Base-by-base conservation (phyloP, 139 green algal species). In the Chlamydomonas eustigma region DNA sequence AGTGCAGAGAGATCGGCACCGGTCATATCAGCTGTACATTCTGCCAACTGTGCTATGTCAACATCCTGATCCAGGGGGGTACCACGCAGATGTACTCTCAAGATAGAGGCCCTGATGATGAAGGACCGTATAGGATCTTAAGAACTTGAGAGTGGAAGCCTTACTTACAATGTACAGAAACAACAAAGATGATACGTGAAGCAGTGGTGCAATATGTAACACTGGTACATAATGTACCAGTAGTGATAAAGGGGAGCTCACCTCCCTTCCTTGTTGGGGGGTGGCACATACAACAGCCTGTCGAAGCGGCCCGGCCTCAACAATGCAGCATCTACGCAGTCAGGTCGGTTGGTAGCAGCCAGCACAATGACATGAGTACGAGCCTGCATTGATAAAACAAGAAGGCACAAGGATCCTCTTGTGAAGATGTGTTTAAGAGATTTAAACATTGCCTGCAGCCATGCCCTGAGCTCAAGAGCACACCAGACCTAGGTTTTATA, bases 231-330 rank as follows among this genome's bases (percentile, higher is more conserved):
- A 50, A 35, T 52, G 4, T 4, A 50, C 66, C 5, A 22, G 33
- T 73, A 5, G 25, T 5, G 22, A n/a, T n/a, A 3, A 39, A 3
- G 22, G 4, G 2, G n/a, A 30, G n/a, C 25, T 76, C 87, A 64
- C 89, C 89, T 38, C 73, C 76, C 71, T 80, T 73, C 72, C 88
- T 68, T 4, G 85, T 93, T 58, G 58, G 76, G 80, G 83, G 91
- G 39, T 82, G 77, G 63, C 80, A 98, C 87, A 74, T 96, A 81
- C 51, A 98, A 77, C 77, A 97, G 88, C 50, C 88, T 77, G 80
- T 99, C 95, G 79, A 99, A 97, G 1, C 95, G 83, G 4, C 95
- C 95, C 0, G 95, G 92, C 0, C 95, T 82, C 37, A 90, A 83
- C 44, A 99, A 84, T 0, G 93, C 91, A 1, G 80, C 39, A 77